Percentiles rank a stretch among this genome's conserved stretches.
Evolutionary conservation across 495 filamentous ascomycete species (phyloP).

Genomic region (Chaetomium cochliodes): DNA sequence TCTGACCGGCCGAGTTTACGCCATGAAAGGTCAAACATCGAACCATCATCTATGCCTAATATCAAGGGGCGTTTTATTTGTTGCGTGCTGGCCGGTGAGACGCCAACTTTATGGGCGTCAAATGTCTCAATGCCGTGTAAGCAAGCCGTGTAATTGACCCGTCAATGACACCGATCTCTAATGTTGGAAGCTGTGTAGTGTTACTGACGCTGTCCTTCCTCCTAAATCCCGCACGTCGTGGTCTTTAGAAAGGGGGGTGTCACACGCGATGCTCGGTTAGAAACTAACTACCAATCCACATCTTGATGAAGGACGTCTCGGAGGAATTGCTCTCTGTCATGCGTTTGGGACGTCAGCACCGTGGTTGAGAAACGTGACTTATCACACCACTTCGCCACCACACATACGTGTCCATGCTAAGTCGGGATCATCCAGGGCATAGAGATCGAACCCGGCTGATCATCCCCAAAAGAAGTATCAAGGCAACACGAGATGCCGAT

Average conservation of each 20-base stretch:
- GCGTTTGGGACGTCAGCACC: too few relatives aligned
- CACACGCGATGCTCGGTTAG: not conserved
- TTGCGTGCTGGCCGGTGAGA: slow-evolving; percentile 1
- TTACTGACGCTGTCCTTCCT: not conserved
- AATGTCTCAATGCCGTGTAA: not conserved
- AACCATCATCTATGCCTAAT: not conserved
- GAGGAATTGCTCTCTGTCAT: too few relatives aligned
- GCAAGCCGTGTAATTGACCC: not conserved
- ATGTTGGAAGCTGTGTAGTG: not conserved
- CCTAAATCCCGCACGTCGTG: slow-evolving; percentile 9
- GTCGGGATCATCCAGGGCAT: not conserved
- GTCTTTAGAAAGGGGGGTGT: not conserved
- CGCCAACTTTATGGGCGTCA: not conserved
- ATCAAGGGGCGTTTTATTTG: not conserved
- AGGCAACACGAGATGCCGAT: slow-evolving; percentile 12
- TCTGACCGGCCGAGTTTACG: not conserved
- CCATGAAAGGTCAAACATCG: not conserved
- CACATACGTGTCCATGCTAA: not conserved
- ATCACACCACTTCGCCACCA: not conserved
- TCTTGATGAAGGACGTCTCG: too few relatives aligned
- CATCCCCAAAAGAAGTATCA: not conserved
- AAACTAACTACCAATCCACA: too few relatives aligned
- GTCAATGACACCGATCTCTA: slow-evolving; percentile 4
- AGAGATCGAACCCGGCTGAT: not conserved
- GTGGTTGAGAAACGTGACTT: not conserved